Conservation (phyloP, 2,329 filamentous ascomycete genomes). For the Neofusicoccum parvum region DNA sequence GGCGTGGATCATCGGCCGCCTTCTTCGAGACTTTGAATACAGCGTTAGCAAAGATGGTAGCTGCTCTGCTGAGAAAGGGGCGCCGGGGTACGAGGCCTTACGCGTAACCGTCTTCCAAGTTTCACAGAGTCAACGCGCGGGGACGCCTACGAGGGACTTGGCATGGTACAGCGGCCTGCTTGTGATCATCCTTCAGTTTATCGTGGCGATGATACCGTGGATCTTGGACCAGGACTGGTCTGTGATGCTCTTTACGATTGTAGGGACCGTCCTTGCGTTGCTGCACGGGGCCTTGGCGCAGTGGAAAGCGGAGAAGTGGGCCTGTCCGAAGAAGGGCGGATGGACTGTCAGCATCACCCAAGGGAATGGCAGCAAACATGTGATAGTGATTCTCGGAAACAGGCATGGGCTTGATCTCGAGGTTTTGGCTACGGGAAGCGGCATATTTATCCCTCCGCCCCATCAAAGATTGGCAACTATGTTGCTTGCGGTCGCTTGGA, state of each 20-base stretch:
- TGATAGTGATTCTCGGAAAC: not conserved
- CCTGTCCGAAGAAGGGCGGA: not conserved
- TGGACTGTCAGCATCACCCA: not conserved
- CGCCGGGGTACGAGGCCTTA: not conserved
- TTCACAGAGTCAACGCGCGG: not conserved
- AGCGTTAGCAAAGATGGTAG: slow-evolving; percentile 26
- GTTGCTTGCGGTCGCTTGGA: not conserved
- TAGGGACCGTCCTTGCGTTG: not conserved
- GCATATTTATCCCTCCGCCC: too few relatives aligned
- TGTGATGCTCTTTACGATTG: not conserved
- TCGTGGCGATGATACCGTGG: not conserved
- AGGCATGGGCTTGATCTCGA: not conserved
- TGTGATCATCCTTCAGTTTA: not conserved
- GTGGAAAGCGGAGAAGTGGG: slow-evolving; percentile 9
- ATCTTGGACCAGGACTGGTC: not conserved
- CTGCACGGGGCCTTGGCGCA: slow-evolving; percentile 3
- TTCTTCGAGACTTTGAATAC: slow-evolving; percentile 45
- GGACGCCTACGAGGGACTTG: not conserved
- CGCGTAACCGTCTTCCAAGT: not conserved
- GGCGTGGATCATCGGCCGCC: slow-evolving; percentile 47
- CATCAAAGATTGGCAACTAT: too few relatives aligned
- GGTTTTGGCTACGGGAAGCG: not conserved
- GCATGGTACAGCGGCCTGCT: not conserved
- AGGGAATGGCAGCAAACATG: not conserved
- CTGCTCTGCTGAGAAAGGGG: not conserved